Base-by-base conservation (phyloP, 176 grass and related monocot genomes). In the Elaeis guineensis region DNA sequence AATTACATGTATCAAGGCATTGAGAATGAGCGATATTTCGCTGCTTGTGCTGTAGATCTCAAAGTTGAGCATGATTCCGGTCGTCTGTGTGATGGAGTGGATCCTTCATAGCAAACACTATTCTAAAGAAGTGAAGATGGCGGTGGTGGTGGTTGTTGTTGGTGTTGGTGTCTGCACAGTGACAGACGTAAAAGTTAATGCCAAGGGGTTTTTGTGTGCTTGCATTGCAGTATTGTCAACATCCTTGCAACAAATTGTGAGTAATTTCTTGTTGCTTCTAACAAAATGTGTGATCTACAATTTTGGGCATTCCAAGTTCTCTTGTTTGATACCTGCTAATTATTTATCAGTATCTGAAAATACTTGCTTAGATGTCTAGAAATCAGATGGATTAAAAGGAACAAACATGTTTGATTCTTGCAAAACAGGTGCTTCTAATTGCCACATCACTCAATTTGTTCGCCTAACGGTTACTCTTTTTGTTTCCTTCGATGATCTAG, bases 31-130 rank as follows among this genome's bases (percentile, higher is more conserved):
- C 35, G 9, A 44, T 12, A 12, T 44, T 12, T 44, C 9, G 1
- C 61, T 63, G 12, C 15, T 12, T 62, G 19, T 53, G 48, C 20
- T 61, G 48, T 51, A 77, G 80, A 73, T 83, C 67, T 73, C 74
- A 3, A 83, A 83, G 70, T 55, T 83, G 80, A 83, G 74, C 69
- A 77, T 83, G 80, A 83, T 83, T 62, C 80, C 80, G 16, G 80
- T 73, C 26, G 80, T 83, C 16, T 83, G 80, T 25, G 73, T 77
- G 21, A 77, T 83, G 73, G 79, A 82, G 62, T 77, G 66, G 66
- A 77, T 82, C 51, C 48, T 83, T 55, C 80, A 83, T 19, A 72
- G 74, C 67, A 77, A 83, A 55, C 61, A 73, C 49, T 83, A 77
- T 58, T 77, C 80, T 19, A 72, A 19, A 57, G 65, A 77, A 68